These are phyloP conservation scores for Sporothrix curviconia DNA, from an alignment of 2,329 filamentous ascomycete genomes.

Conservation along the genomic window DNA sequence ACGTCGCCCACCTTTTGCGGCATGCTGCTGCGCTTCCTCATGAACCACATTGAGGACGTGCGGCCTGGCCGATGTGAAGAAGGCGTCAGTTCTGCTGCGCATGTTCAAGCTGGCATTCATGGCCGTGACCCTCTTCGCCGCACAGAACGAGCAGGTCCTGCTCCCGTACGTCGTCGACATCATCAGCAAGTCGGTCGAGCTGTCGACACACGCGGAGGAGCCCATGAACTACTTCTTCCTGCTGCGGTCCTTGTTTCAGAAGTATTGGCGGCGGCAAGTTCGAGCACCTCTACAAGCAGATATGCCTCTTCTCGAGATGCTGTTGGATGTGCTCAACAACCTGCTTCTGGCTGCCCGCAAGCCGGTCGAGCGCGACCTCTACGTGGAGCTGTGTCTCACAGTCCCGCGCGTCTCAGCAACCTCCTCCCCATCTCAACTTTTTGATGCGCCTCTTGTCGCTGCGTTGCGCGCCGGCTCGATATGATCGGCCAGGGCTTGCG, in stretches of 20 bases:
- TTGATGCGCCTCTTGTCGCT: slow-evolving; percentile 98
- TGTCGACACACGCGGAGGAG: slow-evolving; percentile 91
- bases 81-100: slow-evolving; percentile 83
- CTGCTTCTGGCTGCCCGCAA: slow-evolving; percentile 84
- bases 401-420: slow-evolving; percentile 93
- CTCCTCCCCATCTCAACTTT: slow-evolving; percentile 87
- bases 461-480: slow-evolving; percentile 83
- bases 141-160: slow-evolving; percentile 91
- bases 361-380: slow-evolving; percentile 84
- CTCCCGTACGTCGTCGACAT: slow-evolving; percentile 95
- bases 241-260: slow-evolving; percentile 81
- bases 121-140: slow-evolving; percentile 93
- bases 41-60: slow-evolving; percentile 93
- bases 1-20: slow-evolving; percentile 96
- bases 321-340: slow-evolving; percentile 94
- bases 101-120: slow-evolving; percentile 99
- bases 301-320: slow-evolving; percentile 94
- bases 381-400: slow-evolving; percentile 93
- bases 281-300: slow-evolving; percentile 96
- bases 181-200: slow-evolving; percentile 91
- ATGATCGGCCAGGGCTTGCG: slow-evolving; percentile 89
- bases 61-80: slow-evolving; percentile 86
- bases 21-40: slow-evolving; percentile 94
- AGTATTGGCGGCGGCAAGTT: slow-evolving; percentile 97
- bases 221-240: slow-evolving; percentile 98